Base-by-base conservation (phyloP, 2,329 filamentous ascomycete species). In the Xylariaceae sp. region DNA sequence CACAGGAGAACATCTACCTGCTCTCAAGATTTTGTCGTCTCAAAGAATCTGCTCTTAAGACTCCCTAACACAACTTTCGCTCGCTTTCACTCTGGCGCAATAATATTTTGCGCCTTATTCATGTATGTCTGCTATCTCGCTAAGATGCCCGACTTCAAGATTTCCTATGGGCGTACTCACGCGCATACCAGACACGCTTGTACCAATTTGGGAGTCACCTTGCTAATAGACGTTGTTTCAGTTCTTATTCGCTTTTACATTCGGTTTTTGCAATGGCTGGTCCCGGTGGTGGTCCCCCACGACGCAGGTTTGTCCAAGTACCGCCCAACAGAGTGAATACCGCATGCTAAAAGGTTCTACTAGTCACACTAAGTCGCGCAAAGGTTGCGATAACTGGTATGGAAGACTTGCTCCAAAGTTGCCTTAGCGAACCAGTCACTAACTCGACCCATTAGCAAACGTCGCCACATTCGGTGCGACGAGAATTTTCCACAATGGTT, bases 401-500 rank as follows among this genome's bases (percentile, higher is more conserved):
- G 76, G 68, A 49, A 56, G 23, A 41, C 37, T 15, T 40, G 8
- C 35, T 3, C 8, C 40, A 23, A n/a, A 43, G 15, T n/a, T 20
- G 15, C 40, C 23, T 11, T 39, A 23, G 35, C 5, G 10, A 21
- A 15, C 15, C 32, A 27, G n/a, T 27, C 30, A 65, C 61, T 66
- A 27, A 62, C 51, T 58, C 21, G 18, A 6, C 15, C 6, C 13
- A 49, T 29, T 57, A 81, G 79, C 83, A 99, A 99, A 77, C 88
- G 89, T 72, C 86, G 94, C 71, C 94, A 99, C 75, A 99, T 99
- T 71, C 85, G 94, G 67, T 99, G 94, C 76, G 94, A 99, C 70
- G 94, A 99, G 74, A 96, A 86, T 64, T 97, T 96, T 68, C 94
- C 94, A 45, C 94, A 99, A 83, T 99, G 93, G 92, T 96, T 80